Base-by-base conservation (phyloP, 192 early-diverging fungal species). In the Rhizoclosmatium sp. region DNA sequence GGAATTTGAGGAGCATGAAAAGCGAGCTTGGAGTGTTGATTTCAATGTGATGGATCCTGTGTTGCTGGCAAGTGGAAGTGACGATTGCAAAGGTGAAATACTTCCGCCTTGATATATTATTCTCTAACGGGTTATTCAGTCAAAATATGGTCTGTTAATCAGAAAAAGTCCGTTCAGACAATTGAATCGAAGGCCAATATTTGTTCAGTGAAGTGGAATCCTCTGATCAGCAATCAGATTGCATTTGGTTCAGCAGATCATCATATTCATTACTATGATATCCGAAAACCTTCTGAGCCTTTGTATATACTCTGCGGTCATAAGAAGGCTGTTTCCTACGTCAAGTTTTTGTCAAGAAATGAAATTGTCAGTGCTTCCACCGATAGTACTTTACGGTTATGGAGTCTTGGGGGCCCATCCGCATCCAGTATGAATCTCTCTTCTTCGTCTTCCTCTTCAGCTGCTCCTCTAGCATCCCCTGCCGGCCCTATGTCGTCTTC, bases 231-330 rank as follows among this genome's bases (percentile, higher is more conserved):
- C 65, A 85, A 96, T 73, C 87, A 94, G 31, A 71, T 98, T 44
- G 93, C 92, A 3, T 93, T 97, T 88, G 97, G 95, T 47, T 95
- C 95, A 49, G 95, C 96, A 92, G 96, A 98, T 80, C 95, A 97
- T 82, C 91, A 94, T 80, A 89, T 97, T 59, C 94, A 95, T 82
- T 96, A 94, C 84, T 97, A 96, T 79, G 97, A 99, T 81, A 65
- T 96, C 12, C 89, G 97, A 61, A 90, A 93, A 16, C 85, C 91
- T 3, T 87, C 82, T 23, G 81, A 88, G 59, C 94, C 96, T 2
- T 69, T 95, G 42, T 86, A 88, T 67, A 83, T 94, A 23, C 92
- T 96, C 82, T 86, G 89, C 71, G 97, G 97, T 21, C 97, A 99
- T 81, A 84, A 88, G 62, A 96, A 97, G 80, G 95, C 97, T 1